A percentile compares a stretch with the other conserved stretches of the same genome.
Conservation (phyloP, 2,329 filamentous ascomycete species). For the Diaporthe batatas region DNA sequence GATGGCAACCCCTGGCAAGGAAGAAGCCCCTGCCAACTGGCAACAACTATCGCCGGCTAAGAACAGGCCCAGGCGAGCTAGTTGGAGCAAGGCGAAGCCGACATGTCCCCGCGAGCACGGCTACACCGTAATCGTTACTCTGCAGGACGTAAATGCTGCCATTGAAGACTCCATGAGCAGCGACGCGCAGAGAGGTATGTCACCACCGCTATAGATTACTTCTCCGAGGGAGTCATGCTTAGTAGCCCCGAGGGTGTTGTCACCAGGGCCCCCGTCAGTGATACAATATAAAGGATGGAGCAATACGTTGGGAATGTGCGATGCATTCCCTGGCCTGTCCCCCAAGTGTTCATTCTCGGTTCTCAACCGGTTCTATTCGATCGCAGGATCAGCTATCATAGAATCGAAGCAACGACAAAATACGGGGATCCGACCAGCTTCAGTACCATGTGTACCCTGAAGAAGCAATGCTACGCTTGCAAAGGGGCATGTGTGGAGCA, state of each 20-base stretch:
- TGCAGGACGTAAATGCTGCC: constrained; percentile 9
- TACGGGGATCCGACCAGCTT: not conserved
- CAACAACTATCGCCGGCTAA: not conserved
- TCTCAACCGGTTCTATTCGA: not conserved
- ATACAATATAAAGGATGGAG: not conserved
- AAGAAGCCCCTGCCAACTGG: not conserved
- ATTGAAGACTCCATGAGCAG: not conserved
- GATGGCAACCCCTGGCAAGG: not conserved
- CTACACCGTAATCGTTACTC: constrained; percentile 3
- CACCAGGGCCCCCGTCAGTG: too few species aligned
- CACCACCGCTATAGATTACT: not conserved
- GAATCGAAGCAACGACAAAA: not conserved
- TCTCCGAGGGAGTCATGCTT: not conserved
- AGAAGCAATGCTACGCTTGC: constrained; percentile 23
- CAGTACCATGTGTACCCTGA: constrained; percentile 13
- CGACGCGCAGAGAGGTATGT: not conserved
- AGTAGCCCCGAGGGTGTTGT: not conserved
- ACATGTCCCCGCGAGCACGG: not conserved
- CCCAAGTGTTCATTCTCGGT: not conserved
- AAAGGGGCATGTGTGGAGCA: constrained; percentile 28
- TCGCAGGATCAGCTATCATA: not conserved
- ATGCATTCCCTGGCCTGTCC: not conserved
- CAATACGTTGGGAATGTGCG: not conserved
- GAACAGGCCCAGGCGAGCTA: constrained; percentile 12
- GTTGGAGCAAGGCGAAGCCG: constrained; percentile 1